Conservation (phyloP, 495 filamentous ascomycete genomes). For the Penicillium cataractarum region DNA sequence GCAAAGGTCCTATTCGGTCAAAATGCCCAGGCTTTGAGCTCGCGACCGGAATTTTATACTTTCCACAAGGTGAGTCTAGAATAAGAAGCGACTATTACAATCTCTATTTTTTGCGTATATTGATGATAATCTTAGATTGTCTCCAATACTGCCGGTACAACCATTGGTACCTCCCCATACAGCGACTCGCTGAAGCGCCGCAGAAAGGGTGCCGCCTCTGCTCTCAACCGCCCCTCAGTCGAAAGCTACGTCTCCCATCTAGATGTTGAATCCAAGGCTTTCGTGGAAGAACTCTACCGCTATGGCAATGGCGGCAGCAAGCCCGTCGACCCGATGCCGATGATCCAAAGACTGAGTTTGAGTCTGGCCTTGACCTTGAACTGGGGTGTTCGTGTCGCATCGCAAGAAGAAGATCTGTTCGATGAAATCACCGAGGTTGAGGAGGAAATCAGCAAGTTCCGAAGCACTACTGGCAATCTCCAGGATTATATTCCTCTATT, state of each 20-base stretch:
- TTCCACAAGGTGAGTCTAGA: conserved; percentile 61
- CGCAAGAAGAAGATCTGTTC: conserved; percentile 59
- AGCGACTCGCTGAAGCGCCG: conserved; percentile 64
- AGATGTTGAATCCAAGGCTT: conserved; percentile 61
- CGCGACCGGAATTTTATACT: conserved; percentile 64
- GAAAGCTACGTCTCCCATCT: conserved; percentile 63
- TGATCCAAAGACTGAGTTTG: conserved; percentile 61
- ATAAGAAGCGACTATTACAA: not conserved
- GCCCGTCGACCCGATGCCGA: conserved; percentile 61
- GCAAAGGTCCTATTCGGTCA: conserved; percentile 62
- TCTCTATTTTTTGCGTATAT: no score
- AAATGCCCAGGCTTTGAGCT: conserved; percentile 62
- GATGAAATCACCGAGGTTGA: conserved; percentile 67
- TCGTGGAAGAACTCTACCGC: conserved; percentile 60
- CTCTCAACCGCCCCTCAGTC: conserved; percentile 63
- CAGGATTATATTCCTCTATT: conserved; percentile 68
- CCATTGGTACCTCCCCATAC: conserved; percentile 67
- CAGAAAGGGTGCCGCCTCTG: conserved; percentile 65
- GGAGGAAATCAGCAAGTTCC: conserved; percentile 59
- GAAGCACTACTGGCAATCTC: conserved; percentile 63
- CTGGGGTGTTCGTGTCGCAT: conserved; percentile 62
- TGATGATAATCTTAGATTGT: conserved; percentile 60
- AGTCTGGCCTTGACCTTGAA: conserved; percentile 63
- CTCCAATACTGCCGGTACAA: conserved; percentile 65
- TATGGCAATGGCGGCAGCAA: conserved; percentile 55